Conservation (phyloP, 345 rosid species). For the Lepidium sativum region DNA sequence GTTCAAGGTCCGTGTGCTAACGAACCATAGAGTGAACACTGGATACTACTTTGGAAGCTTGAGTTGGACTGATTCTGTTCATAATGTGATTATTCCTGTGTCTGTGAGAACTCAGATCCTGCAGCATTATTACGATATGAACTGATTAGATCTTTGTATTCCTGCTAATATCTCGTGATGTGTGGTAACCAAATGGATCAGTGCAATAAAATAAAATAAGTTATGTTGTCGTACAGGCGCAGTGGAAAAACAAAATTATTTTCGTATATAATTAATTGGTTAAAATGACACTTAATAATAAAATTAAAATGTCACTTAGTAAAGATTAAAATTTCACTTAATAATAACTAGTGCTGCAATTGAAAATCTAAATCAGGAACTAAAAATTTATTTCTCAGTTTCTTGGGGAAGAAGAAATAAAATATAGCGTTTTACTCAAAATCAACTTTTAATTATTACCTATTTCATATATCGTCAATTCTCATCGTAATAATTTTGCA, state of each 20-base stretch:
- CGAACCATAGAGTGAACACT: conserved; percentile 29
- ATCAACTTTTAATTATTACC: too few species aligned
- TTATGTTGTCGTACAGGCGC: too few species aligned
- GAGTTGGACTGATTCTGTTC: conserved; percentile 29
- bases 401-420: neutral
- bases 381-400: neutral
- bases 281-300: too few species aligned
- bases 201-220: too few species aligned
- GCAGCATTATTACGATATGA: conserved; percentile 12
- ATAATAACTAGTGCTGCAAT: neutral
- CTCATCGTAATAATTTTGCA: conserved; percentile 21
- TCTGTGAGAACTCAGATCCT: conserved; percentile 32
- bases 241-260: too few species aligned
- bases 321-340: too few species aligned
- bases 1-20: conserved; percentile 20
- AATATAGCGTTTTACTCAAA: neutral
- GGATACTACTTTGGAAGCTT: conserved; percentile 42
- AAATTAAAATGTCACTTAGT: too few species aligned
- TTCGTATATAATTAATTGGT: too few species aligned
- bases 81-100: conserved; percentile 32
- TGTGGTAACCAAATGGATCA: too few species aligned
- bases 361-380: neutral
- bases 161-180: too few species aligned
- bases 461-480: neutral
- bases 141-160: neutral